Percentiles rank a stretch among this genome's conserved stretches.
These are phyloP conservation scores for Suillus sp. DNA, from an alignment of 768 basidiomycete species.

Conservation along the genomic window DNA sequence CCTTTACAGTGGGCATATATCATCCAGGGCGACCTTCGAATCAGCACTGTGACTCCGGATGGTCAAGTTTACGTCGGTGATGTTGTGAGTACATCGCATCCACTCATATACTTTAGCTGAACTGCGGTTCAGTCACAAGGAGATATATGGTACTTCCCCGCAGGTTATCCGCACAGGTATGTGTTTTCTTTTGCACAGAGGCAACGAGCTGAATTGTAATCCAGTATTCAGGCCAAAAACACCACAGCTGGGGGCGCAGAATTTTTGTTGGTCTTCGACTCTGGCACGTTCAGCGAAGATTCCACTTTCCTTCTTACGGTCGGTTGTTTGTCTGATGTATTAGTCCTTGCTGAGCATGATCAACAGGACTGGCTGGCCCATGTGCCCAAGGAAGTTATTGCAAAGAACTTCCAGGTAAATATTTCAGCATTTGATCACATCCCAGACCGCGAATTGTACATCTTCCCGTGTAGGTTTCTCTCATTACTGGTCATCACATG, in stretches of 20 bases:
- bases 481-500: neutral
- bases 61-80: slow-evolving; percentile 56
- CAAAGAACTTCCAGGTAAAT: slow-evolving; percentile 61
- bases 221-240: slow-evolving; percentile 51
- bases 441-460: slow-evolving; percentile 56
- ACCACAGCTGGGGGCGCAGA: slow-evolving; percentile 49
- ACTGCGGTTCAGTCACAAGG: slow-evolving; percentile 27
- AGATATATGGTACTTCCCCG: slow-evolving; percentile 63
- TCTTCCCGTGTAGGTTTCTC: slow-evolving; percentile 44
- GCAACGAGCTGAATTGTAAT: neutral
- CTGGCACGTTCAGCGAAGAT: slow-evolving; percentile 54
- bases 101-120: slow-evolving; percentile 22
- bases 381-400: slow-evolving; percentile 56
- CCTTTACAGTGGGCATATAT: slow-evolving; percentile 52
- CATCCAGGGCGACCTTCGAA: slow-evolving; percentile 47
- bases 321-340: slow-evolving; percentile 4
- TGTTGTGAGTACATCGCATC: slow-evolving; percentile 40
- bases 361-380: slow-evolving; percentile 68
- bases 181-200: neutral
- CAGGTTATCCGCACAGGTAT: slow-evolving; percentile 52
- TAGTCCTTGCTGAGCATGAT: slow-evolving; percentile 5
- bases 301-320: slow-evolving; percentile 50
- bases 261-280: slow-evolving; percentile 51
- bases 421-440: slow-evolving; percentile 55
- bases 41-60: slow-evolving; percentile 54